These are phyloP conservation scores for Ulota crispa DNA, from an alignment of 225 moss, liverwort and hornwort species.

Conservation along the genomic window DNA sequence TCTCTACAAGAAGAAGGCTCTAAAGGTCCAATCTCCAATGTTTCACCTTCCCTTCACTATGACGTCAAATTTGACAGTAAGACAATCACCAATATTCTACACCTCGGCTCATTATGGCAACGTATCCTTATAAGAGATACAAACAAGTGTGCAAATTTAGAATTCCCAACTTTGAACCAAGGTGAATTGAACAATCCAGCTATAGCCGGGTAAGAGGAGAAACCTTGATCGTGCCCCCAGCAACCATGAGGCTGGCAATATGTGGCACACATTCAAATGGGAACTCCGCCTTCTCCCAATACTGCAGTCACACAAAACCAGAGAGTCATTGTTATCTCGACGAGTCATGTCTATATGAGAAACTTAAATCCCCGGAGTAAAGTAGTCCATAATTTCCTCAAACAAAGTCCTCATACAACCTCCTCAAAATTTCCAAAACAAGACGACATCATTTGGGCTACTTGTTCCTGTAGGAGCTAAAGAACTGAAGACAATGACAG, in stretches of 20 bases:
- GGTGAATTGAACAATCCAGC: neutral
- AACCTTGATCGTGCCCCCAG: slow-evolving; percentile 90
- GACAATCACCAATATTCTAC: neutral
- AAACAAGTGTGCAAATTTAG: neutral
- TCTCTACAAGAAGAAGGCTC: neutral
- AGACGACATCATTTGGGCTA: neutral
- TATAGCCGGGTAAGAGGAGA: neutral
- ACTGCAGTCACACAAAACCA: slow-evolving; percentile 47
- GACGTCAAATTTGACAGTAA: neutral
- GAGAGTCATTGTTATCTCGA: neutral
- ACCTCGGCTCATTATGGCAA: neutral
- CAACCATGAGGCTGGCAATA: slow-evolving; percentile 73
- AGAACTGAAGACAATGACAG: neutral
- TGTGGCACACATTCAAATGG: slow-evolving; percentile 86
- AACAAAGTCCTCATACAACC: neutral
- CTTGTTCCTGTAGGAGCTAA: neutral
- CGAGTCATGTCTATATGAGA: neutral
- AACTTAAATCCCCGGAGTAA: slow-evolving; percentile 1
- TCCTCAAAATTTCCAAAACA: neutral
- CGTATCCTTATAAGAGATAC: neutral
- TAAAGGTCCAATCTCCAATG: neutral
- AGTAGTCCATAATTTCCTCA: neutral
- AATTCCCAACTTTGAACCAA: neutral
- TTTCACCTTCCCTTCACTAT: neutral
- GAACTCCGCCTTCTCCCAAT: slow-evolving; percentile 97